These are phyloP conservation scores for Brassica juncea DNA, from an alignment of 345 rosid genomes.

Conservation along the genomic window DNA sequence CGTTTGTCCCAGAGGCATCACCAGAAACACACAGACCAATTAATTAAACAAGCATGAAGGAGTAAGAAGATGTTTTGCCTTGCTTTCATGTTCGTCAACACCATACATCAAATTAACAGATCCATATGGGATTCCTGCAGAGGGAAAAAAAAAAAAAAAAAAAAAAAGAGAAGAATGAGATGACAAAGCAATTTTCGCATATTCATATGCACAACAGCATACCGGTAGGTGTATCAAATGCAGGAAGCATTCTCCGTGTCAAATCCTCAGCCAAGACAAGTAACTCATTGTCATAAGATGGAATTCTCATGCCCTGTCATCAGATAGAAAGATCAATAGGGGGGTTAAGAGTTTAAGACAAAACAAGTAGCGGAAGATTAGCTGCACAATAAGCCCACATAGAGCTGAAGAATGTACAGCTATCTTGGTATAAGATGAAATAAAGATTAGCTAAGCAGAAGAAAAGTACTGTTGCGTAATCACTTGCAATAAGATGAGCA, in stretches of 20 bases:
- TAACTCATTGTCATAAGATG: constrained; percentile 78
- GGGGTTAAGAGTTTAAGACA: too few species aligned
- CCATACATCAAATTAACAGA: constrained; percentile 90
- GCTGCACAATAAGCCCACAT: too few species aligned
- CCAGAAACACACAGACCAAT: constrained; percentile 24
- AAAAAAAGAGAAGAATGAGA: constrained; percentile 15
- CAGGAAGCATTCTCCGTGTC: constrained; percentile 82
- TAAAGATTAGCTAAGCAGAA: constrained; percentile 17
- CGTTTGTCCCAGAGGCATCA: neutral
- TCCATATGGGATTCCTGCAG: constrained; percentile 94
- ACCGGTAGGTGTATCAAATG: constrained; percentile 99
- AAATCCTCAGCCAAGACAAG: constrained; percentile 86
- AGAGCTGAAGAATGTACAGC: constrained; percentile 1
- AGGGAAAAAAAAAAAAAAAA: neutral
- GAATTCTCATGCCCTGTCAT: constrained; percentile 83
- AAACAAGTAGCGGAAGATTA: too few species aligned
- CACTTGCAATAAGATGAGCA: constrained; percentile 98
- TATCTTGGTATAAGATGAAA: neutral
- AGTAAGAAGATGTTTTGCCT: constrained; percentile 49
- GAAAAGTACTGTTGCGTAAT: constrained; percentile 90
- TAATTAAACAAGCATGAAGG: constrained; percentile 1
- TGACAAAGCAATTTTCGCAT: neutral
- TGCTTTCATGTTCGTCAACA: constrained; percentile 97
- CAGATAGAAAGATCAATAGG: too few species aligned
- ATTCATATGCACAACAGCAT: neutral